Evolutionary conservation across 805 yeast genomes (phyloP).

Genomic region (Cyberlindnera americana): DNA sequence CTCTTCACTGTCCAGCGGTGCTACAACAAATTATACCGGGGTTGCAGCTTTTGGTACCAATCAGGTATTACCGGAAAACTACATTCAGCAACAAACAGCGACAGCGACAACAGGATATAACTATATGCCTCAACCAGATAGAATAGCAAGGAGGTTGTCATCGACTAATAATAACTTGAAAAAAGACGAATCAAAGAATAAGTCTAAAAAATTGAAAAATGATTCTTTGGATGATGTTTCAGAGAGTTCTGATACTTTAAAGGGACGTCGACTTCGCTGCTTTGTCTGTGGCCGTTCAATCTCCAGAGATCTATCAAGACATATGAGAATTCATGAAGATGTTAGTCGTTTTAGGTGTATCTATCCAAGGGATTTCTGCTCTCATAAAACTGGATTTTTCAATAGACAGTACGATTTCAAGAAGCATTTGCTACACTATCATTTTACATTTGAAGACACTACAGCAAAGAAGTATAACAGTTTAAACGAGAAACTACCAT

Average conservation of each 20-base stretch:
- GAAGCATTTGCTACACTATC: slow-evolving; percentile 59
- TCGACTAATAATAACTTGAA: neutral
- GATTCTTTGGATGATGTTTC: neutral
- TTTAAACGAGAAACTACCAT: slow-evolving; percentile 48
- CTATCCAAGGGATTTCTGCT: slow-evolving; percentile 51
- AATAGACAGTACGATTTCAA: slow-evolving; percentile 68
- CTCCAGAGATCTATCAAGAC: slow-evolving; percentile 59
- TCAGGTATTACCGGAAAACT: neutral
- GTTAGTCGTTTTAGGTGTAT: slow-evolving; percentile 56
- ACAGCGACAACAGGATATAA: no score
- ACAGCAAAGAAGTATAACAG: slow-evolving; percentile 37
- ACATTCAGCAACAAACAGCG: neutral
- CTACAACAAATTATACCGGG: neutral
- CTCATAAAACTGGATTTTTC: slow-evolving; percentile 58
- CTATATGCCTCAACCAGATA: no score
- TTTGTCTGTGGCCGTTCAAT: slow-evolving; percentile 50
- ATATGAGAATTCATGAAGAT: slow-evolving; percentile 57
- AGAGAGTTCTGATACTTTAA: neutral
- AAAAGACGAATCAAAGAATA: neutral
- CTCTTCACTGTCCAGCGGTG: neutral
- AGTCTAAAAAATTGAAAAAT: neutral
- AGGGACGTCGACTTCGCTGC: slow-evolving; percentile 30
- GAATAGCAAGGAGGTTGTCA: no score
- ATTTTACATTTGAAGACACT: slow-evolving; percentile 50
- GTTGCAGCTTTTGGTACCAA: neutral